A percentile compares a stretch with the other conserved stretches of the same genome.
These are phyloP conservation scores for Gymnopilus junonius DNA, from an alignment of 768 basidiomycete genomes.

Conservation along the genomic window DNA sequence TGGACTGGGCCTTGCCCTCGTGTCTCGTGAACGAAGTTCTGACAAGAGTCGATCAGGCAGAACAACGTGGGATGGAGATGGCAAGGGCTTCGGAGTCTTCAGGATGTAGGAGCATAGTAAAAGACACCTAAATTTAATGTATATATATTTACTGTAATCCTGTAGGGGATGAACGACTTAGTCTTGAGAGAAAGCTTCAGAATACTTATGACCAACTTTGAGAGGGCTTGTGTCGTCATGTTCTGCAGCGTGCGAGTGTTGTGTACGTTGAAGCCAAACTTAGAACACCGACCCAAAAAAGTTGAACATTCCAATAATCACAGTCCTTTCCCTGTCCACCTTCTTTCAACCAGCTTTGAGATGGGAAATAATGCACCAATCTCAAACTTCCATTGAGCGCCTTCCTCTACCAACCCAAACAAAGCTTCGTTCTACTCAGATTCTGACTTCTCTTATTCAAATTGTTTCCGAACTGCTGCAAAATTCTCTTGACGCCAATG, in stretches of 20 bases:
- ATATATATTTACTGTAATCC: background rate
- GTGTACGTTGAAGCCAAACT: constrained; percentile 14
- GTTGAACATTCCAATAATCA: background rate
- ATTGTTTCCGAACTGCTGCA: constrained; percentile 87
- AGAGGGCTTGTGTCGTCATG: background rate
- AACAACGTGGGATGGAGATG: constrained; percentile 69
- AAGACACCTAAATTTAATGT: background rate
- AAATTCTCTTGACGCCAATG: constrained; percentile 86
- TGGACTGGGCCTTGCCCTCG: constrained; percentile 86
- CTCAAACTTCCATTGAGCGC: constrained; percentile 35
- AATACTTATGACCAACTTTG: too few relatives aligned
- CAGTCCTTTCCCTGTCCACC: background rate
- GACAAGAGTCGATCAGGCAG: constrained; percentile 14
- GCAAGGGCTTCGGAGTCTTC: constrained; percentile 85
- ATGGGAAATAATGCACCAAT: constrained; percentile 26
- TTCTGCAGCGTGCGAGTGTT: background rate
- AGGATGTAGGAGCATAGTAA: constrained; percentile 63
- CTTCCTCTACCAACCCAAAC: constrained; percentile 68
- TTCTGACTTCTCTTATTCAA: constrained; percentile 81
- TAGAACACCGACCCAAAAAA: constrained; percentile 8
- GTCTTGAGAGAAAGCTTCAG: too few relatives aligned
- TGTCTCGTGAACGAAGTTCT: constrained; percentile 46
- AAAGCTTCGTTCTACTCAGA: constrained; percentile 80
- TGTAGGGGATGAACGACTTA: too few relatives aligned
- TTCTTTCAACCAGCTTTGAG: background rate